Base-by-base conservation (phyloP, 768 basidiomycete species). In the Mycena maculata region DNA sequence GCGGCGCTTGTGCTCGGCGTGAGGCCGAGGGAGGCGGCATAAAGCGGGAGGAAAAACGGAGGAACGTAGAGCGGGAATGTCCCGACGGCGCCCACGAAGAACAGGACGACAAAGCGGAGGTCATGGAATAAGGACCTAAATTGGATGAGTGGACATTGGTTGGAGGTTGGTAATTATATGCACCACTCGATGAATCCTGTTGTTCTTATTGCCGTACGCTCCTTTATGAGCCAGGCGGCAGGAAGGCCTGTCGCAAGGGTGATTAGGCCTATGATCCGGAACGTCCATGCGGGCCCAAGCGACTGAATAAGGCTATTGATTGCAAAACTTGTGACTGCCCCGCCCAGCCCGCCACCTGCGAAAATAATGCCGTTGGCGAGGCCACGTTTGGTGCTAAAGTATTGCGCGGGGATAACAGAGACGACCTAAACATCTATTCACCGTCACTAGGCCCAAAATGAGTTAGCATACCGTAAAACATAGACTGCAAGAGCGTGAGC, bases 11-110 rank as follows among this genome's bases (percentile, higher is more conserved):
- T 31, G 53, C 65, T 65, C 30, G 63, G 47, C 1, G 77, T 72
- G 33, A 76, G 68, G 27, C 68, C 55, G 36, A 79, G 68, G 2
- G 77, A 78, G 4, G 73, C 69, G 57, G 77, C 76, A 60, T 80
- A 81, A 12, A 75, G 71, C 1, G 78, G 79, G 49, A 80, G 78
- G 71, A 81, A 80, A 71, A 79, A 81, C 13, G 76, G 75, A 1
- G 79, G 74, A 25, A 79, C 77, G 38, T 81, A 76, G 11, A 78
- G 63, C n/a, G 77, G 79, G 60, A 81, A 81, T 18, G 77, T 78
- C 27, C 74, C 77, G 27, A 79, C 64, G n/a, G 71, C 77, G 31
- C 75, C 76, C 4, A 76, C 77, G n/a, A 79, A 36, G 62, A 75
- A 79, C 9, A 80, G 71, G 9, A 73, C 58, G 16, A 69, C 53